These are phyloP conservation scores for Rhodotorula sp. DNA, from an alignment of 1,284 basidiomycete species.

Conservation along the genomic window DNA sequence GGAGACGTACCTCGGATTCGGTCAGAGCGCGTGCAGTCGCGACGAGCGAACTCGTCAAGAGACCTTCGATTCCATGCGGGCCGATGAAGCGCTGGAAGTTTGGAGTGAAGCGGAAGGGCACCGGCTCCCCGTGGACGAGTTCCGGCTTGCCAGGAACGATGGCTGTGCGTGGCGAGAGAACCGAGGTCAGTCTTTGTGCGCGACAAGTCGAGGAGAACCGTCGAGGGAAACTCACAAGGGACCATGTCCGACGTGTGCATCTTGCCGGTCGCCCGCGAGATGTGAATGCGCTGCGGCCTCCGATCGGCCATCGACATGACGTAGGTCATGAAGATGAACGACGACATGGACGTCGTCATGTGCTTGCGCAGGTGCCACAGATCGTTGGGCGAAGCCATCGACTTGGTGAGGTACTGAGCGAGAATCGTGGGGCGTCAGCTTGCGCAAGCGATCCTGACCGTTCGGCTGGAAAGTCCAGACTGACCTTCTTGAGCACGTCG, in stretches of 20 bases:
- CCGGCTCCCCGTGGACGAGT: slow-evolving; percentile 63
- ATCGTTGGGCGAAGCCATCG: slow-evolving; percentile 80
- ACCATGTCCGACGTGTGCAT: slow-evolving; percentile 88
- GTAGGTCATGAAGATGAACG: slow-evolving; percentile 90
- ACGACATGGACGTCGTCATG: slow-evolving; percentile 86
- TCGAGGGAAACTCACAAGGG: slow-evolving; percentile 60
- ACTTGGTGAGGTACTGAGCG: slow-evolving; percentile 80
- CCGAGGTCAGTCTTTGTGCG: neutral
- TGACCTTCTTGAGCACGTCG: slow-evolving; percentile 76
- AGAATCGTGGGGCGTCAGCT: neutral
- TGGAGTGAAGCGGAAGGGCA: slow-evolving; percentile 95
- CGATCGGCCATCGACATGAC: slow-evolving; percentile 82
- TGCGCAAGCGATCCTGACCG: neutral
- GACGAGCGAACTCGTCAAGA: slow-evolving; percentile 82
- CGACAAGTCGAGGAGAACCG: neutral
- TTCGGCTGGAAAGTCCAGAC: slow-evolving; percentile 42
- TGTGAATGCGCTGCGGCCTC: slow-evolving; percentile 78
- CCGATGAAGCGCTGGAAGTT: slow-evolving; percentile 95
- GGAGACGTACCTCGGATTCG: slow-evolving; percentile 74
- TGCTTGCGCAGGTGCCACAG: slow-evolving; percentile 98
- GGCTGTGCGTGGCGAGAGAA: slow-evolving; percentile 47
- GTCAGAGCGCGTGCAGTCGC: slow-evolving; percentile 87
- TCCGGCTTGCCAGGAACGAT: slow-evolving; percentile 49
- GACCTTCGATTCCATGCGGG: slow-evolving; percentile 83
- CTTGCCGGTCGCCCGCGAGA: slow-evolving; percentile 83